phyloP scores from a whole-genome alignment of 2,329 filamentous ascomycete species.

The Alternaria sp. region DNA sequence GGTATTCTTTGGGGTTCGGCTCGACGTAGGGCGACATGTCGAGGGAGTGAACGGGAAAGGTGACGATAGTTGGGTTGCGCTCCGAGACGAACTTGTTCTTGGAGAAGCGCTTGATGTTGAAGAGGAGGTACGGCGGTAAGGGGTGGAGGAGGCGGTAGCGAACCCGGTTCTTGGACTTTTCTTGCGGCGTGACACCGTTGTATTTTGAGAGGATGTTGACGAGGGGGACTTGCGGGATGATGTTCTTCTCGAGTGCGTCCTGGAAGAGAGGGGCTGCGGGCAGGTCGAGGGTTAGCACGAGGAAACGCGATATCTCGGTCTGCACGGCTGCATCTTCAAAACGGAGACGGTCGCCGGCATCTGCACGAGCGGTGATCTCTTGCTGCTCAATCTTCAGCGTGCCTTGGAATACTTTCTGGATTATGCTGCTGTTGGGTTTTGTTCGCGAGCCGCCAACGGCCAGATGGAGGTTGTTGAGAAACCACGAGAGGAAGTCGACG shows the following conservation, averaged over 20 bases:
- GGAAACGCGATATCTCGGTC: constrained; percentile 77
- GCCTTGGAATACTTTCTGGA: constrained; percentile 94
- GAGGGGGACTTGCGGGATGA: constrained; percentile 91
- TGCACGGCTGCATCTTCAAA: constrained; percentile 93
- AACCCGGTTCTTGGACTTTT: constrained; percentile 85
- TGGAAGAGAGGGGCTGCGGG: constrained; percentile 94
- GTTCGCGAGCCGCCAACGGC: constrained; percentile 88
- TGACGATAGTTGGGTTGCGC: constrained; percentile 97
- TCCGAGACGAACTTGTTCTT: constrained; percentile 96
- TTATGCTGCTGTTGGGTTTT: constrained; percentile 81
- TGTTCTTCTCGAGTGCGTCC: constrained; percentile 91
- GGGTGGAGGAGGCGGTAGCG: constrained; percentile 90
- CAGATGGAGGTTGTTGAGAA: constrained; percentile 93
- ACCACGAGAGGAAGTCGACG: constrained; percentile 96
- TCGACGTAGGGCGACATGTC: constrained; percentile 92
- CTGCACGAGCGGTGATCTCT: constrained; percentile 87
- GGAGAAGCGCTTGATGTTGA: constrained; percentile 97
- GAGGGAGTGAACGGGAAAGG: constrained; percentile 83
- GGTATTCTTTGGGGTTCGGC: constrained; percentile 75
- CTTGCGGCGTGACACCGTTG: constrained; percentile 84
- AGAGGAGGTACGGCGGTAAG: constrained; percentile 85
- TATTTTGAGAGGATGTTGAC: constrained; percentile 82
- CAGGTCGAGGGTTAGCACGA: constrained; percentile 91
- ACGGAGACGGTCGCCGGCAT: constrained; percentile 82
- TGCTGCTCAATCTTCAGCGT: constrained; percentile 91